A percentile compares a stretch with the other conserved stretches of the same genome.
These are phyloP conservation scores for Xylaria longipes DNA, from an alignment of 495 filamentous ascomycete species.

Conservation along the genomic window DNA sequence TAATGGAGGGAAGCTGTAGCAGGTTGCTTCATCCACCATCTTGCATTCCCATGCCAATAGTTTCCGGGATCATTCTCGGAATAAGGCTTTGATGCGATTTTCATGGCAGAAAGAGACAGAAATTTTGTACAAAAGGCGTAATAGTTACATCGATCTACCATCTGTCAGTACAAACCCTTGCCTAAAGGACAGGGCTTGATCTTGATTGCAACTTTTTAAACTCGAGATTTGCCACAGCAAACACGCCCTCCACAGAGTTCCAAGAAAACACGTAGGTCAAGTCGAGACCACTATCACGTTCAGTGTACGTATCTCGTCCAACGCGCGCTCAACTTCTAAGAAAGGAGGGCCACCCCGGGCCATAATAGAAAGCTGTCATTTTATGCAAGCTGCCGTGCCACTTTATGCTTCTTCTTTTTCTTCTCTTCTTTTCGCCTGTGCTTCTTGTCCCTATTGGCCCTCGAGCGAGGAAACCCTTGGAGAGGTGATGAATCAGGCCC, in stretches of 20 bases:
- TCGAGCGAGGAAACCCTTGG: neutral
- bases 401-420: neutral
- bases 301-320: neutral
- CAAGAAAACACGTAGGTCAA: neutral
- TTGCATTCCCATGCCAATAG: too few species aligned
- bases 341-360: neutral
- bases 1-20: neutral
- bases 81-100: neutral
- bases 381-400: neutral
- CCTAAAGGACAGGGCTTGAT: neutral
- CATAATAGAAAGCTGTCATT: neutral
- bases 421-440: neutral
- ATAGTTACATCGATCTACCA: neutral
- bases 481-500: slow-evolving; percentile 4
- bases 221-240: neutral
- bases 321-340: neutral
- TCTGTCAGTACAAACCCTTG: neutral
- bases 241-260: neutral
- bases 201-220: neutral
- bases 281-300: neutral
- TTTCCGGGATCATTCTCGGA: neutral
- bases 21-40: neutral
- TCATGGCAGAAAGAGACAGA: neutral
- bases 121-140: neutral
- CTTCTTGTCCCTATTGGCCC: neutral